Evolutionary conservation across 75 land plant genomes (phyloP), one percentile per base, ranked within the genome.

Genomic region (Adiantum capillusveneris): DNA sequence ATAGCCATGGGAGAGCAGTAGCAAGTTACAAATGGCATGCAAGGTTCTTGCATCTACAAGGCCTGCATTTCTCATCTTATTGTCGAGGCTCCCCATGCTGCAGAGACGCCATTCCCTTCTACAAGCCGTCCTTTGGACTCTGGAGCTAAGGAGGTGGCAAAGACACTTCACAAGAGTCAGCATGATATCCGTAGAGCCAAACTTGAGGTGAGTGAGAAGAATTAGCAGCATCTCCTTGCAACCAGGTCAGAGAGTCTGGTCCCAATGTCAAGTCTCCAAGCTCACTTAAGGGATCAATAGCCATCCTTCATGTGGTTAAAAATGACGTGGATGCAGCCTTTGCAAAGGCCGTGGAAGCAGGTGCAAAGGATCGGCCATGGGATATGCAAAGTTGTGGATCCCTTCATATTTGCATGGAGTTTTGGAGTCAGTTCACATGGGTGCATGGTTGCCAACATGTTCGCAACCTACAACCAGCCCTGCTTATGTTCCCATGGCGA

Each of bases 51-150:
- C n/a, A n/a, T n/a, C n/a, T n/a, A n/a, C n/a, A n/a, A n/a, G n/a
- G n/a, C n/a, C n/a, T n/a, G n/a, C n/a, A n/a, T n/a, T n/a, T n/a
- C n/a, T n/a, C n/a, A n/a, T n/a, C n/a, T n/a, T n/a, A n/a, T n/a
- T n/a, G 84, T 88, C 22, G 60, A 77, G 55, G 83, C 79, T 17
- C 49, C 78, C n/a, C 72, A 78, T 61, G 90, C 81, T 0, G 64
- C 29, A 24, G 94, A 83, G n/a, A n/a, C 12, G 94, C 94, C 30
- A 76, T 88, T 16, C 55, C 62, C 69, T 88, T 88, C 74, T 86
- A 77, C 78, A 83, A 85, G 79, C 39, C 67, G 25, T 91, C 84
- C 29, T 88, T 88, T 48, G n/a, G n/a, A n/a, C n/a, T n/a, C n/a
- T n/a, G 91, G 87, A 0, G 94, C 94, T 1, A 84, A 80, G 72